These are phyloP conservation scores for Hordeum vulgare DNA, from an alignment of 176 grass and related monocot species.

Conservation along the genomic window MorexV3_pseudomolecules_assembly NC_058520.1:34773394-34773893, in stretches of 20 bases:
- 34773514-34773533: conserved; percentile 43
- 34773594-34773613: conserved; percentile 96
- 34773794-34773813: background rate
- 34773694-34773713: conserved; percentile 41
- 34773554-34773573: conserved; percentile 64
- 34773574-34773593: conserved; percentile 36
- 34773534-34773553: conserved; percentile 44
- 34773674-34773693: conserved; percentile 42
- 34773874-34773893: conserved; percentile 61
- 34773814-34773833: conserved; percentile 50
- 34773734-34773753: background rate
- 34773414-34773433: conserved; percentile 8
- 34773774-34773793: background rate
- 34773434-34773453: background rate
- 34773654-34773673: conserved; percentile 50
- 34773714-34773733: background rate
- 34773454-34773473: background rate
- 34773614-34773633: conserved; percentile 99
- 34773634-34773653: conserved; percentile 78
- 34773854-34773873: conserved; percentile 81
- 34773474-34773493: conserved; percentile 35
- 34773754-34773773: background rate
- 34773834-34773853: conserved; percentile 45
- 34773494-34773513: conserved; percentile 59
- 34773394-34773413: background rate